Percentiles rank a stretch among this genome's conserved stretches.
These are phyloP conservation scores for Stylonectria norvegica DNA, from an alignment of 2,329 filamentous ascomycete genomes.

Conservation along the genomic window DNA sequence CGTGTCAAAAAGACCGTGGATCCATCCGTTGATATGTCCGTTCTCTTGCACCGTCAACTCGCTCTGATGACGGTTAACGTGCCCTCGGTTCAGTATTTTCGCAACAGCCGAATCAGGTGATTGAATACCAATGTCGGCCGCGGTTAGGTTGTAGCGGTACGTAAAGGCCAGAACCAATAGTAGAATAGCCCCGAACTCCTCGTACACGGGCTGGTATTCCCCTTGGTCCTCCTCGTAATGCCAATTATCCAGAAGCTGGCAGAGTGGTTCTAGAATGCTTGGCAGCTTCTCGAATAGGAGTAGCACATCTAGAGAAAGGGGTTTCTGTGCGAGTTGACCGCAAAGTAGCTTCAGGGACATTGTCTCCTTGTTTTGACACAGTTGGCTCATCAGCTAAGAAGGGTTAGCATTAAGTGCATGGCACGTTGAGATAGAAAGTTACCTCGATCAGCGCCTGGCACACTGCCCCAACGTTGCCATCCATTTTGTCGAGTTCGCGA, in stretches of 20 bases:
- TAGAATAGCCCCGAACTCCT: constrained; percentile 77
- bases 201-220: constrained; percentile 81
- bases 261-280: constrained; percentile 69
- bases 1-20: constrained; percentile 71
- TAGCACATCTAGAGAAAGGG: constrained; percentile 69
- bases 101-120: constrained; percentile 64
- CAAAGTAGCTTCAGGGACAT: constrained; percentile 76
- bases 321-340: constrained; percentile 67
- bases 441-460: constrained; percentile 74
- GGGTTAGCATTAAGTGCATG: constrained; percentile 5
- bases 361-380: constrained; percentile 72
- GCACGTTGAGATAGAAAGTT: constrained; percentile 17
- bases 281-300: constrained; percentile 70
- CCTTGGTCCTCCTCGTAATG: constrained; percentile 78
- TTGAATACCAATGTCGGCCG: constrained; percentile 60
- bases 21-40: constrained; percentile 68
- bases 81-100: constrained; percentile 59
- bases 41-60: constrained; percentile 63
- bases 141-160: constrained; percentile 68
- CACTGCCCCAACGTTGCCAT: constrained; percentile 86
- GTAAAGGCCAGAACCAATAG: constrained; percentile 70
- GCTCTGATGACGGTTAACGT: constrained; percentile 53
- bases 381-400: constrained; percentile 59
- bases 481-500: constrained; percentile 80
- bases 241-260: constrained; percentile 74